Base-by-base conservation (phyloP, 768 basidiomycete species). In the Pleurotus tuoliensis region DNA sequence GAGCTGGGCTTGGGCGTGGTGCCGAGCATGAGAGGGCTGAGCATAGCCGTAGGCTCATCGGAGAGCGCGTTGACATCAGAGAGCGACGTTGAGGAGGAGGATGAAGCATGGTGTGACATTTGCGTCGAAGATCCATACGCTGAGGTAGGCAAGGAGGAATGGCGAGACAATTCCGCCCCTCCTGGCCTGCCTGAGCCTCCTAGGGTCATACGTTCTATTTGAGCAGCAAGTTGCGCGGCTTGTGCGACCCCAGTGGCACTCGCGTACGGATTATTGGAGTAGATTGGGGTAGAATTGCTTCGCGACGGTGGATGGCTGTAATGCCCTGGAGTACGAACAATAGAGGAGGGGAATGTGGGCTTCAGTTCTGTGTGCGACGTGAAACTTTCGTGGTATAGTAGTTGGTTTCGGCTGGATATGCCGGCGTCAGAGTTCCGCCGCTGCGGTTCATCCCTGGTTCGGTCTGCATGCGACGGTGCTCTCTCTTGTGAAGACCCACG, bases 241-340 rank as follows among this genome's bases (percentile, higher is more conserved):
- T 66, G 41, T 0, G 41, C 41, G 9, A 44, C 61, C 3, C 34
- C 51, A 18, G 51, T 53, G 2, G 34, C 37, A 24, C 67, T 66
- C 27, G 63, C 59, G 39, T 57, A 55, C 34, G 65, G 58, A 46
- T 61, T 40, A 58, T 62, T 48, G 53, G 54, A 59, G 37, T 67
- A 56, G 58, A 57, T 55, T 13, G 62, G 57, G 9, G 60, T 49
- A 7, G 64, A 62, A 45, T 63, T 51, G 40, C 65, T 45, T 25
- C 61, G 63, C 40, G 61, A 54, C 12, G 66, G 66, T 4, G 68
- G 63, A 8, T 61, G 58, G 52, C 58, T 61, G 59, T 88, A 90
- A 63, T 89, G 79, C 4, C 77, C 75, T 1, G 88, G 88, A 3
- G 83, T 87, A 47, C 88, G 84, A 30, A 90, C 74, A 66, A 88